Evolutionary conservation across 129 eudicot genomes (phyloP).

Genomic region (Lactuca sativa): DNA sequence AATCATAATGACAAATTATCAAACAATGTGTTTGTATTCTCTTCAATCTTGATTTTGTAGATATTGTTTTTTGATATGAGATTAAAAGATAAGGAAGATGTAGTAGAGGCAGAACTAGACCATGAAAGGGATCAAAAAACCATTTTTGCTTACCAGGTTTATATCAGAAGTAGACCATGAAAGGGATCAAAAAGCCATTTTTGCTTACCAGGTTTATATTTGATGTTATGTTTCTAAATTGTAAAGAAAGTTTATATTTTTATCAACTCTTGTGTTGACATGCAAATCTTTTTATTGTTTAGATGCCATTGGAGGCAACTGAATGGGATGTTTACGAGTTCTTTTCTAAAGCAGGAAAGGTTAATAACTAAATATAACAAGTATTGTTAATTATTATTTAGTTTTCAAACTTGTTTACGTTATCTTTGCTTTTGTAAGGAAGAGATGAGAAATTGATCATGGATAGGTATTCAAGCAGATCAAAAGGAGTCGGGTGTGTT

Average conservation of each 20-base stretch:
- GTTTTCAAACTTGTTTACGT: neutral
- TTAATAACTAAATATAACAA: slow-evolving; percentile 28
- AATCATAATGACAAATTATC: slow-evolving; percentile 26
- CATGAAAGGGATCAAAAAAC: slow-evolving; percentile 99
- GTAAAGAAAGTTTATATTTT: too few relatives aligned
- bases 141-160: too few relatives aligned
- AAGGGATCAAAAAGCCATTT: slow-evolving; percentile 97
- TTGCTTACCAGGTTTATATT: too few relatives aligned
- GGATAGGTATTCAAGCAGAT: slow-evolving; percentile 89
- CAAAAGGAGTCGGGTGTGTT: slow-evolving; percentile 96
- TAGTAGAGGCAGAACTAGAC: slow-evolving; percentile 91
- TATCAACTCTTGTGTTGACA: neutral
- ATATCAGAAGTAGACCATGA: slow-evolving; percentile 93
- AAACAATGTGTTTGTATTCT: neutral
- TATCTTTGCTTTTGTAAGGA: slow-evolving; percentile 44
- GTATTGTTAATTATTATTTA: neutral
- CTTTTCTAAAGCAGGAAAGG: slow-evolving; percentile 94
- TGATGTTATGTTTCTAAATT: neutral
- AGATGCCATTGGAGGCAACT: slow-evolving; percentile 97
- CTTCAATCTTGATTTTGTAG: slow-evolving; percentile 21
- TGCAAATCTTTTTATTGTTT: slow-evolving; percentile 21
- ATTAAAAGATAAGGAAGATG: slow-evolving; percentile 78
- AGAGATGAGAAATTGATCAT: slow-evolving; percentile 91
- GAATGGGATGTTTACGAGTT: slow-evolving; percentile 86
- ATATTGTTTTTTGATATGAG: slow-evolving; percentile 56